phyloP scores from a whole-genome alignment of 257 asterid genomes.

The Gentiana macrophylla region DNA sequence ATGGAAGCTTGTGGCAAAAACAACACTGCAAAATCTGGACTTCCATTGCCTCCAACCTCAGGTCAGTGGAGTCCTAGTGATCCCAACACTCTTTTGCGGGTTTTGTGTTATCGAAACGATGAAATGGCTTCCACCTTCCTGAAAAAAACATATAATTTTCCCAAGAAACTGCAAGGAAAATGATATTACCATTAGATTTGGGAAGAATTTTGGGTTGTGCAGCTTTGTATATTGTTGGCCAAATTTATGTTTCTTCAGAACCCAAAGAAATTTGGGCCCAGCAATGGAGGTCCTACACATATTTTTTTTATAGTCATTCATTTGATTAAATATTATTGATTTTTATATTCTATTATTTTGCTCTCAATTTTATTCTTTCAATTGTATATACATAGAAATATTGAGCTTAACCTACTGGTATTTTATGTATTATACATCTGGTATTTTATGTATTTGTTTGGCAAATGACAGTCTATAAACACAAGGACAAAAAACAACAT shows the following conservation, averaged over 20 bases:
- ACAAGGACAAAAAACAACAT: too few species aligned
- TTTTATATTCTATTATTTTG: too few species aligned
- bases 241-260: neutral
- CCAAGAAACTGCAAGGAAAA: conserved; percentile 36
- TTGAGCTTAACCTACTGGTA: too few species aligned
- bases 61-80: conserved; percentile 90
- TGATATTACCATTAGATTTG: too few species aligned
- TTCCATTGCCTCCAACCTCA: conserved; percentile 89
- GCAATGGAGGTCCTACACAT: too few species aligned
- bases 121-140: conserved; percentile 90
- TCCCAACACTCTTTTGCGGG: conserved; percentile 79
- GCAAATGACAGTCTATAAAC: too few species aligned
- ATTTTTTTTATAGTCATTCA: too few species aligned
- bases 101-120: conserved; percentile 80
- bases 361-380: too few species aligned
- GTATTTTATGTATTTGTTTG: too few species aligned
- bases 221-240: neutral
- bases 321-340: too few species aligned
- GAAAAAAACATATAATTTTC: conserved; percentile 72
- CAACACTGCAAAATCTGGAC: conserved; percentile 56
- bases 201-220: neutral
- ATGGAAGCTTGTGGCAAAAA: conserved; percentile 56
- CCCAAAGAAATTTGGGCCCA: neutral
- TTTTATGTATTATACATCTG: too few species aligned
- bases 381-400: too few species aligned